These are phyloP conservation scores for Lachnellula cervina DNA, from an alignment of 2,329 filamentous ascomycete genomes.

Conservation along the genomic window DNA sequence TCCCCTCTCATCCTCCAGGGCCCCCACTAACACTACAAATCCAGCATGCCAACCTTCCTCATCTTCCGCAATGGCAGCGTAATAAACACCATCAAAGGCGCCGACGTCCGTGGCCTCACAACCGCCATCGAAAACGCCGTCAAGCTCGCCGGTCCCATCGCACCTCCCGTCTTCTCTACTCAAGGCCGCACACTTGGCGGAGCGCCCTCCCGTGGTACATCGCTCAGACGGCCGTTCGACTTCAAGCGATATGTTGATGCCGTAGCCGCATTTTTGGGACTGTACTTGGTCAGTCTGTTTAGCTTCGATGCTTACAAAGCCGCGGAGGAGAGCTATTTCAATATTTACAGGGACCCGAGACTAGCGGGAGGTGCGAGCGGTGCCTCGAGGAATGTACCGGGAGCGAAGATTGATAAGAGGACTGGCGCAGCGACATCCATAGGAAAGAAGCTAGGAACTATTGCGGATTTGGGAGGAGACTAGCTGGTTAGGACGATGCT, in stretches of 20 bases:
- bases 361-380: background rate
- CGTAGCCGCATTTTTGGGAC: slow-evolving; percentile 51
- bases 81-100: slow-evolving; percentile 74
- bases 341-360: slow-evolving; percentile 36
- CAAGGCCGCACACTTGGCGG: slow-evolving; percentile 55
- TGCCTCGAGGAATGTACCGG: slow-evolving; percentile 12
- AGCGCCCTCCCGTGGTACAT: slow-evolving; percentile 27
- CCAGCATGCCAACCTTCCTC: slow-evolving; percentile 85
- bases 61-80: slow-evolving; percentile 74
- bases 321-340: slow-evolving; percentile 56
- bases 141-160: slow-evolving; percentile 41
- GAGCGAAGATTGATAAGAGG: slow-evolving; percentile 14
- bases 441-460: slow-evolving; percentile 33
- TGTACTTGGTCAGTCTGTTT: slow-evolving; percentile 59
- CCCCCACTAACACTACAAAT: slow-evolving; percentile 5
- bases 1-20: background rate
- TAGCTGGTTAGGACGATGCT: background rate
- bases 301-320: slow-evolving; percentile 60
- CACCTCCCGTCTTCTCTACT: slow-evolving; percentile 47
- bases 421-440: slow-evolving; percentile 25
- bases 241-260: slow-evolving; percentile 44
- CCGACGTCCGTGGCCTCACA: slow-evolving; percentile 71
- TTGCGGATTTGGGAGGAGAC: slow-evolving; percentile 26
- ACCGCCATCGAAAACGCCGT: slow-evolving; percentile 69
- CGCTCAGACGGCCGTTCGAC: slow-evolving; percentile 29